phyloP scores from a whole-genome alignment of 768 basidiomycete species.

The Suillus alpinus region DNA sequence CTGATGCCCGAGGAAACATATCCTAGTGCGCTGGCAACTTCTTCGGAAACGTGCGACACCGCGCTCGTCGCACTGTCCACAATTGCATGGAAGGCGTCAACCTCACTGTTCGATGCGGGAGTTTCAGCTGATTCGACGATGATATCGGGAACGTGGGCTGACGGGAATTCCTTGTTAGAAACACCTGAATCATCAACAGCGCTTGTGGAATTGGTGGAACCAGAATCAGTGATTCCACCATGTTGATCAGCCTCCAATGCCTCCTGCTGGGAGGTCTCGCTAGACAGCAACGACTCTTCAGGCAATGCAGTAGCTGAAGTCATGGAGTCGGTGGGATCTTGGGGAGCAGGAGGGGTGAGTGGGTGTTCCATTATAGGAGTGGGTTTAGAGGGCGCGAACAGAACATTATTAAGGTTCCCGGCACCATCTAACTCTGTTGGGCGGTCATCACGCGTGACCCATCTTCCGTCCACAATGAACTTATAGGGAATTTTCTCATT shows the following conservation, averaged over 20 bases:
- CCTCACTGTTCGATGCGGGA: not conserved
- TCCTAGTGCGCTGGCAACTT: not conserved
- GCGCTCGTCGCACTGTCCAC: not conserved
- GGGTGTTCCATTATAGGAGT: not conserved
- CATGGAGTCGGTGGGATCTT: constrained; percentile 11
- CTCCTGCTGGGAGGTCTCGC: not conserved
- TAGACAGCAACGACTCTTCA: not conserved
- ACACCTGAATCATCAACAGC: not conserved
- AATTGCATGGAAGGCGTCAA: not conserved
- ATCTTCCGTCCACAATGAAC: constrained; percentile 74
- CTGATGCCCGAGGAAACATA: not conserved
- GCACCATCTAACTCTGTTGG: constrained; percentile 59
- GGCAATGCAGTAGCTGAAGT: not conserved
- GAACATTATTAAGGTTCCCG: constrained; percentile 73
- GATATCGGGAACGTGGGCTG: not conserved
- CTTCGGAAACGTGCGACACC: not conserved
- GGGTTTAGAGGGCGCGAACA: constrained; percentile 50
- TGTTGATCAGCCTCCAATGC: not conserved
- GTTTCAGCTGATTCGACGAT: not conserved
- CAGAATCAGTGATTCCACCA: not conserved
- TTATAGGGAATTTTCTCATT: constrained; percentile 68
- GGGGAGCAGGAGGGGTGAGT: not conserved
- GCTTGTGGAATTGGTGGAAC: not conserved
- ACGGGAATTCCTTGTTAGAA: not conserved
- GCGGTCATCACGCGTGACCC: constrained; percentile 51